phyloP scores from a whole-genome alignment of 257 asterid genomes.

The Salvia hispanica region DNA sequence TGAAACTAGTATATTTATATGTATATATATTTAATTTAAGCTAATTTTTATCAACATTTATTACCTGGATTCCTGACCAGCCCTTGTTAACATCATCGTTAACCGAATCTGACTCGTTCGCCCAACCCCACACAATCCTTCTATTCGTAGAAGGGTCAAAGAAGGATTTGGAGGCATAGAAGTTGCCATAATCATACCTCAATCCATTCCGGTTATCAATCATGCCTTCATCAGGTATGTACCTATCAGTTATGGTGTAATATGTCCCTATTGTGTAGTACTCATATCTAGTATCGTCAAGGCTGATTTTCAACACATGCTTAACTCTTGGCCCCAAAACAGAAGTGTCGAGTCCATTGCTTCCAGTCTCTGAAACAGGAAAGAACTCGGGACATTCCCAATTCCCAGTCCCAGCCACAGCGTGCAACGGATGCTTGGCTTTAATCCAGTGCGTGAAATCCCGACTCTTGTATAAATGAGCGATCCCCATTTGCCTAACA shows the following conservation, averaged over 20 bases:
- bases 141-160: conserved; percentile 53
- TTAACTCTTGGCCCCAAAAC: conserved; percentile 39
- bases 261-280: conserved; percentile 64
- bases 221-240: conserved; percentile 51
- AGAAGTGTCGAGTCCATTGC: conserved; percentile 54
- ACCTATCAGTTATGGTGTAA: conserved; percentile 38
- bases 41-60: background rate
- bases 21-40: no score
- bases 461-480: conserved; percentile 51
- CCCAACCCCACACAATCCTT: conserved; percentile 79
- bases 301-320: conserved; percentile 68
- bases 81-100: conserved; percentile 50
- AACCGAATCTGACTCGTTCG: conserved; percentile 61
- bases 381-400: conserved; percentile 86
- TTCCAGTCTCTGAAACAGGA: conserved; percentile 43
- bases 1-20: background rate
- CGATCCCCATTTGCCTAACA: conserved; percentile 41
- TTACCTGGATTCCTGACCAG: conserved; percentile 72
- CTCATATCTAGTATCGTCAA: conserved; percentile 61
- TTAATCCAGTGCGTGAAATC: conserved; percentile 63
- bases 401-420: conserved; percentile 46
- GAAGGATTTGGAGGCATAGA: conserved; percentile 71
- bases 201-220: conserved; percentile 60
- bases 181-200: conserved; percentile 72
- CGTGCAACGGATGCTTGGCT: conserved; percentile 54